A percentile compares a stretch with the other conserved stretches of the same genome.
Conservation (phyloP, 2,329 filamentous ascomycete genomes). For the Talaromyces pinophilus region DNA sequence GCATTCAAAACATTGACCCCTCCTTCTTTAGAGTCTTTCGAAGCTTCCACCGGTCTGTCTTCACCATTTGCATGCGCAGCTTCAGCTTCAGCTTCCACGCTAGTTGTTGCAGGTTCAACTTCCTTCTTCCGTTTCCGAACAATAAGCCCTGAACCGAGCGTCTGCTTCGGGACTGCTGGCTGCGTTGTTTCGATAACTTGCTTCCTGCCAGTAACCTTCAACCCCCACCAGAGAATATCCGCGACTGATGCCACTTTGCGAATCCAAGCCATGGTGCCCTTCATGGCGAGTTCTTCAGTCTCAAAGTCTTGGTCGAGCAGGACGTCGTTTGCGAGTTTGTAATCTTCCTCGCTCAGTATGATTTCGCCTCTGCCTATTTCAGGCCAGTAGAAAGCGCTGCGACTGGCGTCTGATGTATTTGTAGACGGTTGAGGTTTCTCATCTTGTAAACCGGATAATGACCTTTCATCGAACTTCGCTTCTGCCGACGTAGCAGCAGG, state of each 20-base stretch:
- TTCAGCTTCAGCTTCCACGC: not conserved
- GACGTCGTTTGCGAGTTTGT: slow-evolving; percentile 42
- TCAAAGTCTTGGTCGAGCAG: slow-evolving; percentile 48
- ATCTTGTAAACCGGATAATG: slow-evolving; percentile 11
- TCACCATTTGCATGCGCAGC: not conserved
- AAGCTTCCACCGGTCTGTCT: slow-evolving; percentile 16
- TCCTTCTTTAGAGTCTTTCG: slow-evolving; percentile 21
- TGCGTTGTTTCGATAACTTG: slow-evolving; percentile 24
- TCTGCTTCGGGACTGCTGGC: slow-evolving; percentile 26
- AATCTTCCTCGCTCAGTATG: slow-evolving; percentile 42
- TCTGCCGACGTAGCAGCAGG: slow-evolving; percentile 28
- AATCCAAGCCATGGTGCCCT: slow-evolving; percentile 46
- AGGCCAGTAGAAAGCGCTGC: slow-evolving; percentile 39
- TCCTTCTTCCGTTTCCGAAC: slow-evolving; percentile 43
- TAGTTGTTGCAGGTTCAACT: slow-evolving; percentile 14
- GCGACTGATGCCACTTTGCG: slow-evolving; percentile 44
- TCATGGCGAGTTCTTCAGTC: slow-evolving; percentile 37
- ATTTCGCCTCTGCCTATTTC: slow-evolving; percentile 38
- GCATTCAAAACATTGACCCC: slow-evolving; percentile 43
- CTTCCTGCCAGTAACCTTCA: slow-evolving; percentile 37
- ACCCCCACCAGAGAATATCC: slow-evolving; percentile 41
- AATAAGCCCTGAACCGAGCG: slow-evolving; percentile 36
- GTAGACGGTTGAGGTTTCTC: not conserved
- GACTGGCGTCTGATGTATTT: slow-evolving; percentile 18
- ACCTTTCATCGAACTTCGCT: slow-evolving; percentile 21